Conservation (phyloP, 2,329 filamentous ascomycete species). For the Xylariomycetidae sp. region DNA sequence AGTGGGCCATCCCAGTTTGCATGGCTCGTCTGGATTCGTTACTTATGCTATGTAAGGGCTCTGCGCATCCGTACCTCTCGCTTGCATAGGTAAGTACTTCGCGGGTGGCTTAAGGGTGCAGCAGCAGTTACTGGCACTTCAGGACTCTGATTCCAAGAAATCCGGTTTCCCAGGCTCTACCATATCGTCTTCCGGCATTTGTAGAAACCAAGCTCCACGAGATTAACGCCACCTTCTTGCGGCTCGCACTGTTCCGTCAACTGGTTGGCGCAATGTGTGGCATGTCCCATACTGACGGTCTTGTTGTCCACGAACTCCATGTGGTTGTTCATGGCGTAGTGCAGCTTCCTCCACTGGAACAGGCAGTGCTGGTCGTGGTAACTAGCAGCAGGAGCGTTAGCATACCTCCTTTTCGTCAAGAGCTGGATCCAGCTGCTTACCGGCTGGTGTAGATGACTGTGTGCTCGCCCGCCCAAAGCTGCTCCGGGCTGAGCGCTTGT, state of each 20-base stretch:
- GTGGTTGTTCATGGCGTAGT: slow-evolving; percentile 11
- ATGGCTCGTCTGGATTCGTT: too few relatives aligned
- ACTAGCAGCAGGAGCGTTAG: slow-evolving; percentile 1
- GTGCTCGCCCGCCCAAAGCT: slow-evolving; percentile 12
- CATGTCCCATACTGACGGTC: slow-evolving; percentile 8
- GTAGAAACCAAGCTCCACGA: slow-evolving; percentile 13
- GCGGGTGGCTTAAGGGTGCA: too few relatives aligned
- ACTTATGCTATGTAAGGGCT: too few relatives aligned
- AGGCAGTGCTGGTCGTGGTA: slow-evolving; percentile 15
- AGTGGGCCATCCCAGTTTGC: too few relatives aligned
- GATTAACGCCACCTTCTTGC: slow-evolving; percentile 6
- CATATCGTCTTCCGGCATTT: slow-evolving; percentile 14
- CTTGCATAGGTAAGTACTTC: too few relatives aligned
- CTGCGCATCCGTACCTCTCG: too few relatives aligned
- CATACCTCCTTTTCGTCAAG: neutral
- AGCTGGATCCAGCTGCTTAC: slow-evolving; percentile 5
- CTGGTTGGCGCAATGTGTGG: slow-evolving; percentile 8
- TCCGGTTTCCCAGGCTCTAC: too few relatives aligned
- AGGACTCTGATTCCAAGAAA: too few relatives aligned
- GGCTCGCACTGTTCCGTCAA: slow-evolving; percentile 11
- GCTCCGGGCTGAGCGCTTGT: slow-evolving; percentile 4
- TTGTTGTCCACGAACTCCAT: slow-evolving; percentile 15
- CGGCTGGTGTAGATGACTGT: slow-evolving; percentile 9
- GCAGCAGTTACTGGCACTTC: too few relatives aligned
- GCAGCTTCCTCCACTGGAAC: slow-evolving; percentile 16